These are phyloP conservation scores for Colletotrichum phormii DNA, from an alignment of 2,329 filamentous ascomycete genomes.

Conservation along the genomic window DNA sequence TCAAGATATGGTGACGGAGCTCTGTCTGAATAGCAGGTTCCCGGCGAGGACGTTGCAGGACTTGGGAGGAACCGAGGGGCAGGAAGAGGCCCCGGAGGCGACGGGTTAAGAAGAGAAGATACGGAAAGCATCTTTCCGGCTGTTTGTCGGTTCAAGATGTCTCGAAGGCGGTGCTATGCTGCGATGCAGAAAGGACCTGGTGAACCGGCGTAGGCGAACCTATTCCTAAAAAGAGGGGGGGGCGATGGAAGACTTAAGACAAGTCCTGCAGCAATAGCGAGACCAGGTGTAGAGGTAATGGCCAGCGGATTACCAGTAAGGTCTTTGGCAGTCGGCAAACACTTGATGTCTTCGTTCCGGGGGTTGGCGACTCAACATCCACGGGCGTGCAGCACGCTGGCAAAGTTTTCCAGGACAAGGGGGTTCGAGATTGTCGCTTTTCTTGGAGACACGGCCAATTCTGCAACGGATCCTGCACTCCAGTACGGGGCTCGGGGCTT, in stretches of 20 bases:
- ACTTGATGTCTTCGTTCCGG: constrained; percentile 27
- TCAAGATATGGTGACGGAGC: constrained; percentile 41
- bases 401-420: constrained; percentile 45
- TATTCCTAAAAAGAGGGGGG: constrained; percentile 32
- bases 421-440: constrained; percentile 48
- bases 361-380: constrained; percentile 19
- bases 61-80: constrained; percentile 56
- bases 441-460: constrained; percentile 39
- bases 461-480: constrained; percentile 28
- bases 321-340: constrained; percentile 32
- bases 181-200: constrained; percentile 27
- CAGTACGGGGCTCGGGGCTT: constrained; percentile 28
- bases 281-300: constrained; percentile 3
- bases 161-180: constrained; percentile 34
- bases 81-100: constrained; percentile 55
- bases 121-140: constrained; percentile 70
- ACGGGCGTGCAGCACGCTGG: constrained; percentile 21
- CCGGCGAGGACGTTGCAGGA: constrained; percentile 51
- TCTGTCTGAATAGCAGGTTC: constrained; percentile 48
- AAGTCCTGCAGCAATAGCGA: constrained; percentile 42
- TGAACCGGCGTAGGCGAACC: constrained; percentile 23
- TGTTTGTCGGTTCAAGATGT: constrained; percentile 33
- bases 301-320: constrained; percentile 35
- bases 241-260: constrained; percentile 46
- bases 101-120: constrained; percentile 74